Evolutionary conservation across 768 basidiomycete species (phyloP).

Genomic region (Cystobasidium tubakii): DNA sequence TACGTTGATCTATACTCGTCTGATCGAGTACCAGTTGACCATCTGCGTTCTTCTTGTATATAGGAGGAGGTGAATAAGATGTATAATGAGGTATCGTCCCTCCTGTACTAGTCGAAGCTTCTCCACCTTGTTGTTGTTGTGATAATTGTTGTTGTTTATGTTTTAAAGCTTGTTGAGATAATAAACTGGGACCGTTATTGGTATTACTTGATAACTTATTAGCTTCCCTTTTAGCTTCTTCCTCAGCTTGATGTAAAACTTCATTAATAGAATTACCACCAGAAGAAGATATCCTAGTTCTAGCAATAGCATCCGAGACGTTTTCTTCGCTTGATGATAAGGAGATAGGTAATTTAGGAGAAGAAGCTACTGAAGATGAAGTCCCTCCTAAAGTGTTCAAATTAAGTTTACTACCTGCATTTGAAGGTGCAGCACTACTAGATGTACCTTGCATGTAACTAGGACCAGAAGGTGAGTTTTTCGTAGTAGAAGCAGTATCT

Average conservation of each 20-base stretch:
- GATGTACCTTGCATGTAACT: background rate
- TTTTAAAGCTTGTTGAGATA: conserved; percentile 24
- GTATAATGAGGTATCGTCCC: background rate
- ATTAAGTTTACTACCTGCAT: background rate
- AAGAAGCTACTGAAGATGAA: background rate
- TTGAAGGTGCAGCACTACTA: background rate
- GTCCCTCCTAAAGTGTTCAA: background rate
- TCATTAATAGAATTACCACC: conserved; percentile 10
- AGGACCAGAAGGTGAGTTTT: conserved; percentile 8
- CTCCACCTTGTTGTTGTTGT: background rate
- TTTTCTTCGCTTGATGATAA: conserved; percentile 10
- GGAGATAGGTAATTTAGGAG: background rate
- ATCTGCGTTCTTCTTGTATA: background rate
- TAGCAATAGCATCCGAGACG: conserved; percentile 7
- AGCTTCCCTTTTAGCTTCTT: conserved; percentile 14
- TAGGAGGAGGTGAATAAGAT: conserved; percentile 12
- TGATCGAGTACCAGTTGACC: background rate
- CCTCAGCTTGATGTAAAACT: conserved; percentile 9
- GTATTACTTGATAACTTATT: background rate
- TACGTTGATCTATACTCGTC: conserved; percentile 1
- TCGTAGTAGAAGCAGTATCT: conserved; percentile 39
- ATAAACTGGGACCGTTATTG: background rate
- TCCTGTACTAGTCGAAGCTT: background rate
- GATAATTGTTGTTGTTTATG: conserved; percentile 1
- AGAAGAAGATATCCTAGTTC: conserved; percentile 1